These are phyloP conservation scores for Kwoniella sp. DNA, from an alignment of 768 basidiomycete genomes.

Conservation along the genomic window DNA sequence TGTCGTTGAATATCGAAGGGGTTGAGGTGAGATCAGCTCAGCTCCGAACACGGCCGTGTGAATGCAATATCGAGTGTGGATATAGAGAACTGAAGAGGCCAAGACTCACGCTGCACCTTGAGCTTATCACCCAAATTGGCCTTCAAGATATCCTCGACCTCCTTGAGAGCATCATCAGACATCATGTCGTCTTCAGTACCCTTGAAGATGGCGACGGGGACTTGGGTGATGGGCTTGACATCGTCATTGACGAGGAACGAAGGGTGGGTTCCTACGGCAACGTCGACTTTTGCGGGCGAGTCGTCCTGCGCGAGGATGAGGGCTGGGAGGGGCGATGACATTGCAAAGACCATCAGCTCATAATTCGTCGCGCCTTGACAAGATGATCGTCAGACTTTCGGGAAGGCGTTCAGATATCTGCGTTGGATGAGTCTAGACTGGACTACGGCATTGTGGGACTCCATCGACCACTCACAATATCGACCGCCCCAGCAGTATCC, in stretches of 20 bases:
- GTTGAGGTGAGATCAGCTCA: neutral
- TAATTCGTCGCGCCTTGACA: neutral
- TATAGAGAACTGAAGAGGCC: neutral
- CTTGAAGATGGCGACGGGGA: slow-evolving; percentile 49
- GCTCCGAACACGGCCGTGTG: slow-evolving; percentile 6
- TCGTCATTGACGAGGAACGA: slow-evolving; percentile 51
- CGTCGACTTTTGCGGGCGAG: slow-evolving; percentile 36
- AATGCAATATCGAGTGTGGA: neutral
- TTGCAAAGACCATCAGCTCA: too few relatives aligned
- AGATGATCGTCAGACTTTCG: too few relatives aligned
- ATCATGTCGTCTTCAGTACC: slow-evolving; percentile 51
- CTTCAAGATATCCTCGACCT: slow-evolving; percentile 39
- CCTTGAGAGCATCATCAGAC: slow-evolving; percentile 31
- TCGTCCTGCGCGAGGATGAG: slow-evolving; percentile 39
- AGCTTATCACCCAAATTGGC: slow-evolving; percentile 41
- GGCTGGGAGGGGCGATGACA: slow-evolving; percentile 11
- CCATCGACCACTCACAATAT: slow-evolving; percentile 44
- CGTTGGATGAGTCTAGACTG: too few relatives aligned
- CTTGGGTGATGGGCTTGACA: slow-evolving; percentile 42
- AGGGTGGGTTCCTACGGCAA: slow-evolving; percentile 58
- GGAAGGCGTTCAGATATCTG: too few relatives aligned
- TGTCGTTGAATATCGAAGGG: neutral
- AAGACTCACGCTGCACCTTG: slow-evolving; percentile 35
- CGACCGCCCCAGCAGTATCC: slow-evolving; percentile 58
- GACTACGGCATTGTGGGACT: too few relatives aligned